Base-by-base conservation (phyloP, 805 yeast species). In the Candida saitoana region DNA sequence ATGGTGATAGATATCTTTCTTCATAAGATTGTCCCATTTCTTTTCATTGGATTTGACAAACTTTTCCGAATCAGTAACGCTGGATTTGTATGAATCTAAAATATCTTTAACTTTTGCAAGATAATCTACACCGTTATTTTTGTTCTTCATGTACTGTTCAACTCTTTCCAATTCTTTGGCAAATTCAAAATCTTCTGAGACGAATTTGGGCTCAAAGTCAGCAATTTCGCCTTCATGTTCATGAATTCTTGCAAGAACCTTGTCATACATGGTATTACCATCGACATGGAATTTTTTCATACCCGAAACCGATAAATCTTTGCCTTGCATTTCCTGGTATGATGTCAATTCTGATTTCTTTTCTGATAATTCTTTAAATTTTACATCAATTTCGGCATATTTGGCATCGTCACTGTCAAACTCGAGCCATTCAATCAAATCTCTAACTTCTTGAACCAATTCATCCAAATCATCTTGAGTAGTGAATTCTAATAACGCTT, bases 381-480 rank as follows among this genome's bases (percentile, higher is more conserved):
- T 68, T 7, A 42, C 53, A 34, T 52, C 41, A 9, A 68, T 46
- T 4, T 60, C 65, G 3, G 55, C 54, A 16, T 56, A 12, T 3
- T 60, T 48, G 1, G 85, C 75, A 17, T 64, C 68, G 41, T 76
- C 84, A 29, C 87, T 73, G 14, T 80, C 88, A 51, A 76, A 79
- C 38, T 87, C 95, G 30, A 88, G 65, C 96, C 96, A 87, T 45
- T 84, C 91, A 36, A 85, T 63, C 18, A 69, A 62, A 8, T 77
- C 80, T 12, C 66, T 43, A 3, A 83, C 76, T 4, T 65, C 47
- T 0, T 40, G 27, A 20, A 50, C 44, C 27, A 53, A 48, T 5
- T 46, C 48, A 9, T 41, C 48, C 18, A 51, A 43, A 30, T 69
- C 63, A 0, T 58, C 51, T 4, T 59, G 54, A 6, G 78, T 77